A percentile compares a stretch with the other conserved stretches of the same genome.
These are phyloP conservation scores for Wallemia hederae DNA, from an alignment of 1,284 basidiomycete genomes.

Conservation along the genomic window DNA sequence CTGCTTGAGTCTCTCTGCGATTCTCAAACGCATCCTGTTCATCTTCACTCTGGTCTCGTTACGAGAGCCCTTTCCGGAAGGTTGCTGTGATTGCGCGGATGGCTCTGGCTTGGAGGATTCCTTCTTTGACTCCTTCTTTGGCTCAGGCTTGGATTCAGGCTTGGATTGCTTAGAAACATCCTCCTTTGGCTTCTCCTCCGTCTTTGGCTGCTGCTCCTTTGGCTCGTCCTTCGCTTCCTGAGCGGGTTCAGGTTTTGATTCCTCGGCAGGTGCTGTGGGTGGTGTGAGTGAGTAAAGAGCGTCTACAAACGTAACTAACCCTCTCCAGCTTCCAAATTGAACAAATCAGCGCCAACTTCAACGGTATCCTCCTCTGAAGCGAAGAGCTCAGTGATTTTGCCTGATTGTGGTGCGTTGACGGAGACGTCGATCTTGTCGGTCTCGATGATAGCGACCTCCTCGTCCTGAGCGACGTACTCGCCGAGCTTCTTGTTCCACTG, in stretches of 20 bases:
- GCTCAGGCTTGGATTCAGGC: slow-evolving; percentile 6
- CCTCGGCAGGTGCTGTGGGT: slow-evolving; percentile 7
- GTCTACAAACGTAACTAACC: slow-evolving; percentile 14
- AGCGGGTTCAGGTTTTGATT: slow-evolving; percentile 13
- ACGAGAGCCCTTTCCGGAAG: slow-evolving; percentile 18
- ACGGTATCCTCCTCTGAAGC: slow-evolving; percentile 85
- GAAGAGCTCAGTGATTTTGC: slow-evolving; percentile 61
- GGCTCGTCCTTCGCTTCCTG: slow-evolving; percentile 12
- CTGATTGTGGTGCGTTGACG: slow-evolving; percentile 72
- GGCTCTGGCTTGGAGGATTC: slow-evolving; percentile 7
- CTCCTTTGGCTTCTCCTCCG: slow-evolving; percentile 10
- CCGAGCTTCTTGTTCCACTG: slow-evolving; percentile 84
- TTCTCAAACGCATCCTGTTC: slow-evolving; percentile 88
- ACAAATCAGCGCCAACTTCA: slow-evolving; percentile 75
- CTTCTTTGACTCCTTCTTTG: slow-evolving; percentile 9
- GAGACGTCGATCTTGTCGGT: slow-evolving; percentile 99
- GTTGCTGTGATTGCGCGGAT: slow-evolving; percentile 12
- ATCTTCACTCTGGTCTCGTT: slow-evolving; percentile 83
- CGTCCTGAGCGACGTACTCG: slow-evolving; percentile 65
- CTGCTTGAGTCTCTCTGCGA: slow-evolving; percentile 90
- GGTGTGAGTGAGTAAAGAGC: not conserved
- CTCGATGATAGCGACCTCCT: slow-evolving; percentile 93
- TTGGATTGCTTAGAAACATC: slow-evolving; percentile 10
- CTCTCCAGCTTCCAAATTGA: slow-evolving; percentile 65
- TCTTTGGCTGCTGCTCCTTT: slow-evolving; percentile 8